Conservation (phyloP, 345 rosid species). For the Populus davidiana region DNA sequence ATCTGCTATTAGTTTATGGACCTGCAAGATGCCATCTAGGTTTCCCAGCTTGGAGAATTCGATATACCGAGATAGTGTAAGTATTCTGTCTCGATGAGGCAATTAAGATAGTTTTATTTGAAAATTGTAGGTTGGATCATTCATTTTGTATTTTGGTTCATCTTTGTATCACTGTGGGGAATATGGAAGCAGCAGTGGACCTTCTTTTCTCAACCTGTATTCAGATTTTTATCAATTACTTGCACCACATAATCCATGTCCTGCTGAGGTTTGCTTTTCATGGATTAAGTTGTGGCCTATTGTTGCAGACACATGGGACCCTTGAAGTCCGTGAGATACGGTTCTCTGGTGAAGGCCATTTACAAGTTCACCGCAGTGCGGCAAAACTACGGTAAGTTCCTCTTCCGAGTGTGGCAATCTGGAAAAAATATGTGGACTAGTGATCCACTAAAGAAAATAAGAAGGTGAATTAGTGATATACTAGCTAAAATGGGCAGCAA, state of each 20-base stretch:
- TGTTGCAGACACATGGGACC: constrained; percentile 77
- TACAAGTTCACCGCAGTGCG: constrained; percentile 67
- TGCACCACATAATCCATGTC: not conserved
- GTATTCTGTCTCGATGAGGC: constrained; percentile 21
- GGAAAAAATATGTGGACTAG: not conserved
- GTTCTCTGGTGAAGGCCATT: constrained; percentile 67
- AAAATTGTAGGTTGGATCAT: not conserved
- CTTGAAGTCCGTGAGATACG: constrained; percentile 59
- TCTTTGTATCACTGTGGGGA: not conserved
- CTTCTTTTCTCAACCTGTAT: not conserved
- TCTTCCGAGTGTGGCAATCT: not conserved
- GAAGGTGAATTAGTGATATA: not conserved
- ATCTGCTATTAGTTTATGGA: constrained; percentile 79
- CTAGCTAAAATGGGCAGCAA: not conserved
- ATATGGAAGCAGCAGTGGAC: not conserved
- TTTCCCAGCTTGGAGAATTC: constrained; percentile 92
- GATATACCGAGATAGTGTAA: constrained; percentile 83
- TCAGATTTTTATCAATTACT: not conserved
- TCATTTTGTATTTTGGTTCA: not conserved
- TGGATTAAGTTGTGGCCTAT: constrained; percentile 6
- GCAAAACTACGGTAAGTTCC: constrained; percentile 73
- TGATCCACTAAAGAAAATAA: not conserved
- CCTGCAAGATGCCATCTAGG: constrained; percentile 86
- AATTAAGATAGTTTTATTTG: constrained; percentile 5
- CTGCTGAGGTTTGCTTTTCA: not conserved